Percentiles rank a stretch among this genome's conserved stretches.
Conservation (phyloP, 129 eudicot species). For the Daucus carota region DH1_v3.0 NC_030389.2:14068001-14068500, state of each 20-base stretch:
- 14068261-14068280: not conserved
- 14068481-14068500: not conserved
- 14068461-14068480: not conserved
- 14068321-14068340: not conserved
- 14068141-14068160: conserved; percentile 64
- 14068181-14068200: not conserved
- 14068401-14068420: not conserved
- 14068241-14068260: not conserved
- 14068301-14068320: not conserved
- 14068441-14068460: not conserved
- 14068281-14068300: not conserved
- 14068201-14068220: not conserved
- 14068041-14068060: conserved; percentile 49
- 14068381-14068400: not conserved
- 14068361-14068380: not conserved
- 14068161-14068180: conserved; percentile 47
- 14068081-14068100: conserved; percentile 77
- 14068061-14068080: conserved; percentile 64
- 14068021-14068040: conserved; percentile 46
- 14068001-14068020: not conserved
- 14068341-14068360: not conserved
- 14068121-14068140: conserved; percentile 62
- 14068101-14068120: conserved; percentile 59
- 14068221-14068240: not conserved
- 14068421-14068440: not conserved